phyloP scores from a whole-genome alignment of 495 filamentous ascomycete species.

The Tuber magnatum region DNA sequence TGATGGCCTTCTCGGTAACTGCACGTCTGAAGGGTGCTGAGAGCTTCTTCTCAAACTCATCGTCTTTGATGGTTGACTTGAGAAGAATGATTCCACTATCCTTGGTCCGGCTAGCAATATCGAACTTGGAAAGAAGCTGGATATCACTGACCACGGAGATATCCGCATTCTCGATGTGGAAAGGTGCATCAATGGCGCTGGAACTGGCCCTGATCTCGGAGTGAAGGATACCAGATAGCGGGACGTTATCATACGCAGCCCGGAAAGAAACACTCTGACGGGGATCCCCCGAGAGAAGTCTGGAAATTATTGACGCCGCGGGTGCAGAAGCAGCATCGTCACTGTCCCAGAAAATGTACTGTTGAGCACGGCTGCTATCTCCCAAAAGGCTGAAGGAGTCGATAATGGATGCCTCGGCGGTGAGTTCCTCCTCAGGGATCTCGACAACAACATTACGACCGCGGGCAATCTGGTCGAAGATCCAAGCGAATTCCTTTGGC shows the following conservation, averaged over 20 bases:
- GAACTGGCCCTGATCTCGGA: slow-evolving; percentile 78
- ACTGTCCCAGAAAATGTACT: slow-evolving; percentile 91
- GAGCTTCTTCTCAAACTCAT: slow-evolving; percentile 85
- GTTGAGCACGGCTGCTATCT: slow-evolving; percentile 52
- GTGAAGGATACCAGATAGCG: slow-evolving; percentile 75
- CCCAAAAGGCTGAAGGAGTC: slow-evolving; percentile 35
- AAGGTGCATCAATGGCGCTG: slow-evolving; percentile 75
- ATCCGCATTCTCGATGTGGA: slow-evolving; percentile 69
- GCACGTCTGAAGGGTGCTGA: slow-evolving; percentile 58
- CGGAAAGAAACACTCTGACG: slow-evolving; percentile 69
- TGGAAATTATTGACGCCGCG: slow-evolving; percentile 60
- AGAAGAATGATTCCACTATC: slow-evolving; percentile 64
- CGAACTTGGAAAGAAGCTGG: slow-evolving; percentile 67
- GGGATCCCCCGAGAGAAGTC: slow-evolving; percentile 66
- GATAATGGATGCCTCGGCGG: slow-evolving; percentile 34
- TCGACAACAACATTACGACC: slow-evolving; percentile 32
- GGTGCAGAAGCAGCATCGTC: slow-evolving; percentile 62
- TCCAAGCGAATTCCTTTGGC: slow-evolving; percentile 60
- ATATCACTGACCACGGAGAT: slow-evolving; percentile 69
- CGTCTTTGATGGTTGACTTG: slow-evolving; percentile 69
- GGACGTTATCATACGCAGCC: slow-evolving; percentile 71
- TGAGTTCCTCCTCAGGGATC: slow-evolving; percentile 41
- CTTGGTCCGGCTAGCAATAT: slow-evolving; percentile 64
- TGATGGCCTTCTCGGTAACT: slow-evolving; percentile 58
- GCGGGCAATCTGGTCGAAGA: slow-evolving; percentile 54